These are phyloP conservation scores for Chrysanthemum makinoi DNA, from an alignment of 129 eudicot species.

Conservation along the genomic window DNA sequence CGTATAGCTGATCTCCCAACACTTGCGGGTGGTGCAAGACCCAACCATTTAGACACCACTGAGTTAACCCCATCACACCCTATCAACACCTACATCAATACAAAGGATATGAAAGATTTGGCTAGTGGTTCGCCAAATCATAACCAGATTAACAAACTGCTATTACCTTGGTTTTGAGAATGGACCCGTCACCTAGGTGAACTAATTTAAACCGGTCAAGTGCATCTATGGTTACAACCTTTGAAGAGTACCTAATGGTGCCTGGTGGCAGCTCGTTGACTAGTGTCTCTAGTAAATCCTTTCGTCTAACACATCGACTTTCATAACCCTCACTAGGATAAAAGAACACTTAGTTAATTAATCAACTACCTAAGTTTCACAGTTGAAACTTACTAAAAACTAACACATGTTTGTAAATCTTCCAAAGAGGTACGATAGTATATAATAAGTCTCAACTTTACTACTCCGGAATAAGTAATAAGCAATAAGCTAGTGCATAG, in stretches of 20 bases:
- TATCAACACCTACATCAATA: conserved; percentile 64
- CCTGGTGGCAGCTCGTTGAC: conserved; percentile 54
- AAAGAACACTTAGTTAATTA: background rate
- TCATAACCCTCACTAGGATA: conserved; percentile 49
- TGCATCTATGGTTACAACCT: conserved; percentile 63
- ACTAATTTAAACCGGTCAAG: conserved; percentile 54
- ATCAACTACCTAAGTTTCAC: background rate
- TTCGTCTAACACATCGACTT: conserved; percentile 67
- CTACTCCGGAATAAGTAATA: too few species aligned
- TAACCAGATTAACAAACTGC: background rate
- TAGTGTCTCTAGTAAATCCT: conserved; percentile 58
- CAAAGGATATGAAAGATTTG: background rate
- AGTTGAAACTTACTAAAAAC: background rate
- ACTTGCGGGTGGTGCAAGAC: conserved; percentile 47
- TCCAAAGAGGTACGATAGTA: too few species aligned
- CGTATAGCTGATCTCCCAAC: conserved; percentile 68
- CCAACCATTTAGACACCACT: conserved; percentile 65
- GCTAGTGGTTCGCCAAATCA: background rate
- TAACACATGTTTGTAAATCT: background rate
- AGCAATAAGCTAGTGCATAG: background rate
- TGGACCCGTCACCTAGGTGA: conserved; percentile 68
- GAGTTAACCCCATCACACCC: conserved; percentile 91
- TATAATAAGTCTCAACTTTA: too few species aligned
- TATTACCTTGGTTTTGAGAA: conserved; percentile 53
- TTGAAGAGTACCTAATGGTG: conserved; percentile 69